phyloP scores from a whole-genome alignment of 805 yeast species.

The Ogataea nakhonphanomensis region DNA sequence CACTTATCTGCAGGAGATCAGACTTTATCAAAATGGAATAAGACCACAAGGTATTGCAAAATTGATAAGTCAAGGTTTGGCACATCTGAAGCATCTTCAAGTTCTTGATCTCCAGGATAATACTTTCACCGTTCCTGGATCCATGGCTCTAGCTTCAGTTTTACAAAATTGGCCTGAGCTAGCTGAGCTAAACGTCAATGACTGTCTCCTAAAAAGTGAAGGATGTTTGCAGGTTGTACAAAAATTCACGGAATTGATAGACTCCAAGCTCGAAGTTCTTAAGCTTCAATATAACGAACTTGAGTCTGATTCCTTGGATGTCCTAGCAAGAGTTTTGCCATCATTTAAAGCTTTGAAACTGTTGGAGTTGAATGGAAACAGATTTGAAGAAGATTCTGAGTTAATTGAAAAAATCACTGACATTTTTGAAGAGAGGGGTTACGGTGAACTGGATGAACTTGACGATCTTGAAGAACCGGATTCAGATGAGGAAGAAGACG shows the following conservation, averaged over 20 bases:
- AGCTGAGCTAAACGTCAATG: slow-evolving; percentile 80
- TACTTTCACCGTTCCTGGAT: slow-evolving; percentile 75
- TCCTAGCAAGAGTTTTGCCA: slow-evolving; percentile 53
- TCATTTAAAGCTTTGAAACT: slow-evolving; percentile 54
- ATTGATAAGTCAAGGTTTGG: slow-evolving; percentile 69
- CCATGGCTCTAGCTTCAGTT: slow-evolving; percentile 58
- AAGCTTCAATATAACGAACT: slow-evolving; percentile 89
- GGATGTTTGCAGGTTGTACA: slow-evolving; percentile 63
- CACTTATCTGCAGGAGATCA: slow-evolving; percentile 53
- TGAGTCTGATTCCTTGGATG: slow-evolving; percentile 57
- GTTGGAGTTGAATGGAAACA: slow-evolving; percentile 90
- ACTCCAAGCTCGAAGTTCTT: slow-evolving; percentile 49
- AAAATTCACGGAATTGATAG: slow-evolving; percentile 37
- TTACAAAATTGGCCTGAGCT: slow-evolving; percentile 64
- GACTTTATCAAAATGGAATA: slow-evolving; percentile 94
- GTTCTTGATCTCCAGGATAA: slow-evolving; percentile 90
- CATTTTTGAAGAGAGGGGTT: slow-evolving; percentile 66
- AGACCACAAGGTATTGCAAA: slow-evolving; percentile 88
- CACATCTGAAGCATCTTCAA: slow-evolving; percentile 54
- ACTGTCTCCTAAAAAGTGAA: slow-evolving; percentile 75
- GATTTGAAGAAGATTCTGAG: slow-evolving; percentile 84
- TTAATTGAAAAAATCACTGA: slow-evolving; percentile 56
- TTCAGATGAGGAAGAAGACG: slow-evolving; percentile 67
- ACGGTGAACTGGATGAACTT: slow-evolving; percentile 85
- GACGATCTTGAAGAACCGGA: slow-evolving; percentile 90